Evolutionary conservation across 2,329 filamentous ascomycete species (phyloP).

Genomic region (Chaetomiaceae sp.): DNA sequence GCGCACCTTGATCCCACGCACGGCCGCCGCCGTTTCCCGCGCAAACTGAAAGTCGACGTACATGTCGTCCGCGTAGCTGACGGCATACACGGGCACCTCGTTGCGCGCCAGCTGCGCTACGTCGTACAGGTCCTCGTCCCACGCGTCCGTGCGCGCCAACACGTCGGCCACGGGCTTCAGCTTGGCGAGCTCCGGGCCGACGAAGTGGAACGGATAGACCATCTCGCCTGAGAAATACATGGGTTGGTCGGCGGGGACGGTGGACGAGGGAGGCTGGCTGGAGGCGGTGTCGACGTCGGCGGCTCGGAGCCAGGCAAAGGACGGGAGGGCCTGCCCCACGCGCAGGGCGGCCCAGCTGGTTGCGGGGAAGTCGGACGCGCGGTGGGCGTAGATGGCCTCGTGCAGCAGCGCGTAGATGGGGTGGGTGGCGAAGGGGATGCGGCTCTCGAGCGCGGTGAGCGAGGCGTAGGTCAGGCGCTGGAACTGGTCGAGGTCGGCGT

Average conservation of each 20-base stretch:
- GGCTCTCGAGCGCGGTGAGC: constrained; percentile 60
- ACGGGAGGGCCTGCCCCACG: constrained; percentile 16
- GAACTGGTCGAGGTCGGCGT: constrained; percentile 67
- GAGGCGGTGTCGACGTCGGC: constrained; percentile 31
- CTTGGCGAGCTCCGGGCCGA: constrained; percentile 60
- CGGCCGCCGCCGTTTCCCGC: constrained; percentile 64
- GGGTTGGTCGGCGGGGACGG: constrained; percentile 34
- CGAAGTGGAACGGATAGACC: constrained; percentile 81
- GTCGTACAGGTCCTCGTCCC: constrained; percentile 71
- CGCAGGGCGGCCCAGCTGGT: constrained; percentile 14
- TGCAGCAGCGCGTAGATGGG: constrained; percentile 84
- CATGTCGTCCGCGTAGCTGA: constrained; percentile 82
- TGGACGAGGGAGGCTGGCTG: no score
- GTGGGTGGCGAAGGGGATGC: constrained; percentile 64
- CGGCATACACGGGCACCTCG: constrained; percentile 78
- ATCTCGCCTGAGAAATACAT: constrained; percentile 88
- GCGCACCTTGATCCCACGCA: constrained; percentile 72
- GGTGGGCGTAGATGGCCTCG: constrained; percentile 79
- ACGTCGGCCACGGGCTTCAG: constrained; percentile 64
- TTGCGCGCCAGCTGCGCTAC: constrained; percentile 66
- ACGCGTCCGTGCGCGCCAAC: constrained; percentile 61
- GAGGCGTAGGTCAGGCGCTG: constrained; percentile 69
- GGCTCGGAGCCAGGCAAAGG: constrained; percentile 49
- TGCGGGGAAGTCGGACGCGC: constrained; percentile 21
- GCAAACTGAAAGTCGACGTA: constrained; percentile 78